These are phyloP conservation scores for Globisporangium cylindrosporum DNA, from an alignment of 352 stramenopile species.

Conservation along the genomic window DNA sequence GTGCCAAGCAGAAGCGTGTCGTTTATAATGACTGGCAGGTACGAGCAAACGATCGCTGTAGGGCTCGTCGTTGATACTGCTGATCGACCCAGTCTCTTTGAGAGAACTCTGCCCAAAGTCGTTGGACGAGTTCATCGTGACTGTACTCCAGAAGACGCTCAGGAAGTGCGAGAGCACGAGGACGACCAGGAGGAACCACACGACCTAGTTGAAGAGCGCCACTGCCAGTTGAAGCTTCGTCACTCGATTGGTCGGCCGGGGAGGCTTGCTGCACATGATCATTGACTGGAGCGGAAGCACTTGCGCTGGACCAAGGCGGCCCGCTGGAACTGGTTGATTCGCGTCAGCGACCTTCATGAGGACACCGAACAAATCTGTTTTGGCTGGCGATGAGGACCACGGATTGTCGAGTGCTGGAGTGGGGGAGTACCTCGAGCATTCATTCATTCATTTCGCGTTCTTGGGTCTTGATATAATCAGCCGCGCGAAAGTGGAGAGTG, in stretches of 20 bases:
- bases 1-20: no score
- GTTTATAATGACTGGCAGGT: no score
- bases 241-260: neutral
- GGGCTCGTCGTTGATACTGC: no score
- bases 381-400: neutral
- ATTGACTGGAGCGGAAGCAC: neutral
- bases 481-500: no score
- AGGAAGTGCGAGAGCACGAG: conserved; percentile 6
- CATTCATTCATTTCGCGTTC: no score
- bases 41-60: no score
- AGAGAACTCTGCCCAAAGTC: neutral
- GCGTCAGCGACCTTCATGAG: no score
- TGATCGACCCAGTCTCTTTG: neutral
- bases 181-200: neutral
- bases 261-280: neutral
- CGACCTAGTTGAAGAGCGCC: neutral
- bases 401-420: no score
- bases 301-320: neutral
- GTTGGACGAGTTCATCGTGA: neutral
- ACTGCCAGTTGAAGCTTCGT: neutral
- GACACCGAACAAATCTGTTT: neutral
- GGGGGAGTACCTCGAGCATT: no score
- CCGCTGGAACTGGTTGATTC: no score
- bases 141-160: conserved; percentile 6
- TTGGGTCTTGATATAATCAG: no score